These are phyloP conservation scores for Angomonas deanei DNA, from an alignment of 208 protist species.

Conservation along the genomic window DNA sequence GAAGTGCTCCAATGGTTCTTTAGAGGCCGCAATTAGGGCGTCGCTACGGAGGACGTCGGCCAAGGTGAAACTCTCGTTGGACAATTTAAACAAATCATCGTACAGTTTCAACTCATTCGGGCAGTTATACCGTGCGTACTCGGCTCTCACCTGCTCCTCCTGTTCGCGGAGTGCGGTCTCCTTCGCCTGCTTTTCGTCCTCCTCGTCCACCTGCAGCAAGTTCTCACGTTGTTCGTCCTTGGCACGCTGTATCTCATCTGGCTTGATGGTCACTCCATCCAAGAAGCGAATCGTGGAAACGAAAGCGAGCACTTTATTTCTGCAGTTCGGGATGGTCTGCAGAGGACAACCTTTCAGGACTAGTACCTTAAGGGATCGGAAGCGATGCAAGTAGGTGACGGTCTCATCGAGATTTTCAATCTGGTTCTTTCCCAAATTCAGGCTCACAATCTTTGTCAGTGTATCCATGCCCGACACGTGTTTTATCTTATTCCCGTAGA, in stretches of 20 bases:
- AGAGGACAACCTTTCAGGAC: constrained; percentile 75
- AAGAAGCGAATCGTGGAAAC: constrained; percentile 65
- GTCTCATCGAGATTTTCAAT: constrained; percentile 85
- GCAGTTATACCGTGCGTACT: constrained; percentile 79
- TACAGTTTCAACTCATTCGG: constrained; percentile 71
- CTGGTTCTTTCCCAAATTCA: constrained; percentile 93
- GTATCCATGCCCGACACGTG: constrained; percentile 58
- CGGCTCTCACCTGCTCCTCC: constrained; percentile 23
- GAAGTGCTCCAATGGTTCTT: constrained; percentile 67
- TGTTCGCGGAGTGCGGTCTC: constrained; percentile 37
- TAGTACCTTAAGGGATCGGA: constrained; percentile 69
- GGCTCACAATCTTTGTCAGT: constrained; percentile 67
- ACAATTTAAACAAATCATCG: constrained; percentile 62
- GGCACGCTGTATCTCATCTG: constrained; percentile 38
- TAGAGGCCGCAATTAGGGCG: constrained; percentile 39
- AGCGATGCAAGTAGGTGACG: constrained; percentile 72
- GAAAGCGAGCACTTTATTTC: constrained; percentile 63
- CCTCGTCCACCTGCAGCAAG: constrained; percentile 70
- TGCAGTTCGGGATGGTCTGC: constrained; percentile 51
- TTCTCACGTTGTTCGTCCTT: constrained; percentile 80
- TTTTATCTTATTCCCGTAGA: constrained; percentile 87
- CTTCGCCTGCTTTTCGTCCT: constrained; percentile 44
- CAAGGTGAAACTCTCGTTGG: constrained; percentile 54
- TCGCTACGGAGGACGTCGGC: constrained; percentile 53
- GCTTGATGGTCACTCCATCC: constrained; percentile 45